A percentile compares a stretch with the other conserved stretches of the same genome.
These are phyloP conservation scores for Aspergillus sp. DNA, from an alignment of 2,329 filamentous ascomycete species.

Conservation along the genomic window DNA sequence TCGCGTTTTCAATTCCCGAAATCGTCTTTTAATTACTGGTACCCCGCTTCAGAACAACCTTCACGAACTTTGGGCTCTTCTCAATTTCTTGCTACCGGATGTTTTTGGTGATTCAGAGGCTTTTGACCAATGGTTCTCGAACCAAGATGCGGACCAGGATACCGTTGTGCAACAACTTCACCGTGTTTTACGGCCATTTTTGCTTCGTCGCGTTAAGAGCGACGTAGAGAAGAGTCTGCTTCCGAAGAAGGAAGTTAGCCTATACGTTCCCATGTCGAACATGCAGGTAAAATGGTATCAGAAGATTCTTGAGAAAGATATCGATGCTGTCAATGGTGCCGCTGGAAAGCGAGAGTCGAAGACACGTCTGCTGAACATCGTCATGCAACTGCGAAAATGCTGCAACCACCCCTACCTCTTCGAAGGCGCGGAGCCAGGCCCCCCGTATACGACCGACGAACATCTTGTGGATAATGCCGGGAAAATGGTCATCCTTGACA, in stretches of 20 bases:
- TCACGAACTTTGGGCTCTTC: conserved; percentile 93
- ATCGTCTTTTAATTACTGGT: conserved; percentile 91
- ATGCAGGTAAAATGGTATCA: conserved; percentile 99
- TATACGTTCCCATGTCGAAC: conserved; percentile 97
- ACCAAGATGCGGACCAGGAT: conserved; percentile 86
- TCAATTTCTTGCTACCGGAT: conserved; percentile 97
- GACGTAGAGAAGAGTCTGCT: conserved; percentile 97
- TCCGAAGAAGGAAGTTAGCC: conserved; percentile 95
- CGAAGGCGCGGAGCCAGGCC: conserved; percentile 93
- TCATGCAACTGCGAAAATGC: conserved; percentile 98
- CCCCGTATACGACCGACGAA: conserved; percentile 96
- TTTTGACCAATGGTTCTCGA: conserved; percentile 97
- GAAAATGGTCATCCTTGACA: conserved; percentile 97
- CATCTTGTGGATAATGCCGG: conserved; percentile 90
- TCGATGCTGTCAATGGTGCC: conserved; percentile 96
- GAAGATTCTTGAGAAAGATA: conserved; percentile 98
- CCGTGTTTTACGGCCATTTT: conserved; percentile 85
- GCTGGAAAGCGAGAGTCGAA: conserved; percentile 97
- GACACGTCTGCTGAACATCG: conserved; percentile 93
- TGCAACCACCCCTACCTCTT: conserved; percentile 99
- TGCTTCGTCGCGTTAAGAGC: conserved; percentile 92
- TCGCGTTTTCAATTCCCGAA: conserved; percentile 91
- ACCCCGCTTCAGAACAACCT: conserved; percentile 97
- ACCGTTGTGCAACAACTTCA: conserved; percentile 95
- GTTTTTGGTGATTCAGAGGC: conserved; percentile 96